A percentile compares a stretch with the other conserved stretches of the same genome.
Conservation (phyloP, 495 filamentous ascomycete species). For the Aspergillus baeticus region DNA sequence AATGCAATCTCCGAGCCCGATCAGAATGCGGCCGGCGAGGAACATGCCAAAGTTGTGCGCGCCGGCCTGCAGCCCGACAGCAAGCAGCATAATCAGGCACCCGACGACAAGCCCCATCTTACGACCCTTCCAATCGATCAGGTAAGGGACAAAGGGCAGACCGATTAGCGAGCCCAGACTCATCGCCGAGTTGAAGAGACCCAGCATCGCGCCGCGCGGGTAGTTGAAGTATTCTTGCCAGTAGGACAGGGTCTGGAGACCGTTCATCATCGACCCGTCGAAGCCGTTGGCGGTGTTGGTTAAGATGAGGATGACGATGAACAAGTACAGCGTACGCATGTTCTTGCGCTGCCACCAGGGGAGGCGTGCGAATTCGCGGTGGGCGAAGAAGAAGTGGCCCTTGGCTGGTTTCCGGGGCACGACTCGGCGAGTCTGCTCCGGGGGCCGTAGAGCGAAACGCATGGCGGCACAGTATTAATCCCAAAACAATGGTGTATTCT, state of each 20-base stretch:
- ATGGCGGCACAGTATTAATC: too few species aligned
- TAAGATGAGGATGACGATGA: constrained; percentile 20
- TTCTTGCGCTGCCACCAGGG: constrained; percentile 28
- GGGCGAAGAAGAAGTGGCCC: constrained; percentile 5
- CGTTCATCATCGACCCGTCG: constrained; percentile 49
- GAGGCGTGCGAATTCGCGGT: constrained; percentile 9
- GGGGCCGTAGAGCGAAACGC: constrained; percentile 1
- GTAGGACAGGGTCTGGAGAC: constrained; percentile 44
- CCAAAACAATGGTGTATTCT: too few species aligned
- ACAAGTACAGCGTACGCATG: constrained; percentile 27
- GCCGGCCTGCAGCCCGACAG: constrained; percentile 9
- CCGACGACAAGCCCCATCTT: constrained; percentile 18
- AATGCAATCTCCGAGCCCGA: constrained; percentile 3
- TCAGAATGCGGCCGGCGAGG: neutral
- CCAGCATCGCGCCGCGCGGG: constrained; percentile 28
- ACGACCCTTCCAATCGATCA: constrained; percentile 21
- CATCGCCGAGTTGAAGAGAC: constrained; percentile 26
- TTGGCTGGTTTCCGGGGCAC: neutral
- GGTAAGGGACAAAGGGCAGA: constrained; percentile 19
- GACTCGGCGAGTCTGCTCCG: neutral
- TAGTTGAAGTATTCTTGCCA: constrained; percentile 46
- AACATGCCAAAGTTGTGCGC: constrained; percentile 8
- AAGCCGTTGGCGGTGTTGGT: constrained; percentile 29
- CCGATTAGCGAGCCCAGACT: constrained; percentile 22
- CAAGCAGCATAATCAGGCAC: constrained; percentile 24